Base-by-base conservation (phyloP, 2,329 filamentous ascomycete genomes). In the Cryphonectria naterciae region DNA sequence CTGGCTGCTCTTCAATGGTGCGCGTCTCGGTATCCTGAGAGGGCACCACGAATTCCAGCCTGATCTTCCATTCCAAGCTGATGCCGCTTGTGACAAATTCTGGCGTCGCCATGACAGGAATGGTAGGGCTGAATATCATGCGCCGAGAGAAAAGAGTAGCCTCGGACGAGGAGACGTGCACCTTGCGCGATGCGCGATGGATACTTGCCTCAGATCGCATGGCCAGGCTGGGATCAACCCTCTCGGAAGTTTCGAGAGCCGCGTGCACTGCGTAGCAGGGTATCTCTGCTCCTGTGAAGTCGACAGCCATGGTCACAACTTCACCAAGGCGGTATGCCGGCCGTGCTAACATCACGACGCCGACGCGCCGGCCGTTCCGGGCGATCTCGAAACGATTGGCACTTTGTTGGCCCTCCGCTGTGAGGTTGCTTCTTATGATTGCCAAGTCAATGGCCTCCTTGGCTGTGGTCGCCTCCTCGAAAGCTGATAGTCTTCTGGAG, bases 331-430 rank as follows among this genome's bases (percentile, higher is more conserved):
- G 88, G 82, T 97, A 98, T 0, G 95, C 91, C 0, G 96, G 94
- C 13, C 96, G 90, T 6, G 95, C 92, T 43, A 99, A 87, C 81
- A 95, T 94, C 69, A 99, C 89, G 7, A 97, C 93, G 2, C 93
- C 95, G 17, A 99, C 95, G n/a, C 91, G 91, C 69, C 91, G 91
- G n/a, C 95, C 95, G 77, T 94, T 95, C 19, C 95, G 92, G 17
- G 95, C 92, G 78, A 99, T 98, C 78, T 97, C 95, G 79, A 98
- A 99, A 54, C 94, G 91, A 77, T 97, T 98, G n/a, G 92, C 89
- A 77, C 93, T 95, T 76, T 94, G 91, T 49, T 91, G 90, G n/a
- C 89, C 87, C 61, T 89, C 86, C 2, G 85, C 85, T 0, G 89
- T 86, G 75, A 91, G 83, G 75, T 94, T 94, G 78, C 93, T 94